Conservation (phyloP, 2,329 filamentous ascomycete genomes). For the Tolypocladium tropicale region DNA sequence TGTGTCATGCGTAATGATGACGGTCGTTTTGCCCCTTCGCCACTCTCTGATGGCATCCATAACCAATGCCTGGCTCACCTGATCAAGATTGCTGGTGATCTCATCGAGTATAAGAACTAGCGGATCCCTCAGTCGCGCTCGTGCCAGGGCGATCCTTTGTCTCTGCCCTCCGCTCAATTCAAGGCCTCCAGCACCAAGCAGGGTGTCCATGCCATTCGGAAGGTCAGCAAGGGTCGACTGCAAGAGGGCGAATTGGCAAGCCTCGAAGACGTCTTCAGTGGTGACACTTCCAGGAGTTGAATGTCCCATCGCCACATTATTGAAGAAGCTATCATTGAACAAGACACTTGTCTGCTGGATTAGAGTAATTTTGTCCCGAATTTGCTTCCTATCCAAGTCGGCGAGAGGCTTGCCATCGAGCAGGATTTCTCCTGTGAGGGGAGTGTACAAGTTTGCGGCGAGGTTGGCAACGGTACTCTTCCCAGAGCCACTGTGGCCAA, state of each 20-base stretch:
- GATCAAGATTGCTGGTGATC: slow-evolving; percentile 75
- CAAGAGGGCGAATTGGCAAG: slow-evolving; percentile 59
- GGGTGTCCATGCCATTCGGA: slow-evolving; percentile 60
- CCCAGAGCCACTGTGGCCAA: slow-evolving; percentile 81
- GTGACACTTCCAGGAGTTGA: slow-evolving; percentile 35
- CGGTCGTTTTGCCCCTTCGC: slow-evolving; percentile 74
- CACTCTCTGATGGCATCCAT: slow-evolving; percentile 68
- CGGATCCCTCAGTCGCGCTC: slow-evolving; percentile 66
- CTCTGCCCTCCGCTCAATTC: slow-evolving; percentile 76
- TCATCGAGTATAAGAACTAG: slow-evolving; percentile 82
- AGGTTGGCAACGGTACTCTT: slow-evolving; percentile 84
- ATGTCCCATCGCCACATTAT: slow-evolving; percentile 68
- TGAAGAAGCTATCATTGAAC: slow-evolving; percentile 70
- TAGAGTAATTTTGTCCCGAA: slow-evolving; percentile 67
- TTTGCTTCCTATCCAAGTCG: slow-evolving; percentile 57
- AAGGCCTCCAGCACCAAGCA: slow-evolving; percentile 58
- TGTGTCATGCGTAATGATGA: slow-evolving; percentile 88
- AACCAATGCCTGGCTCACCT: slow-evolving; percentile 54
- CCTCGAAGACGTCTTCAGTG: slow-evolving; percentile 44
- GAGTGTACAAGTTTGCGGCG: slow-evolving; percentile 66
- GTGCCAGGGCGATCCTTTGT: slow-evolving; percentile 71
- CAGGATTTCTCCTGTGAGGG: slow-evolving; percentile 51
- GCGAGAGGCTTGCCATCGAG: slow-evolving; percentile 57
- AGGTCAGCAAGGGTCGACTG: slow-evolving; percentile 56
- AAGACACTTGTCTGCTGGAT: slow-evolving; percentile 75